Conservation (phyloP, 2,329 filamentous ascomycete genomes). For the Trichocomaceae sp. region DNA sequence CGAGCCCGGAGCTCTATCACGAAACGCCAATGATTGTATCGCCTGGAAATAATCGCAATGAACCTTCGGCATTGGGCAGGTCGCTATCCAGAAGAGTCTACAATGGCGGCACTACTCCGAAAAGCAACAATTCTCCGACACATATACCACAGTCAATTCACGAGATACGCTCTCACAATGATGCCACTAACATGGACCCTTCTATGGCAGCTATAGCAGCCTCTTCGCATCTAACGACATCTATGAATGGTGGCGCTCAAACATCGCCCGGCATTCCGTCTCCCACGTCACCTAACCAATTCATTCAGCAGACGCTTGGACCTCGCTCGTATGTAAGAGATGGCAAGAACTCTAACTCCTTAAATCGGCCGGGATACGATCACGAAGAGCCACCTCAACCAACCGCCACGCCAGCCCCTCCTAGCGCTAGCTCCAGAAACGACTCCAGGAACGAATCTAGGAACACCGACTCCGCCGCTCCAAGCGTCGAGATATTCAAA, state of each 20-base stretch:
- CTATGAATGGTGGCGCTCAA: slow-evolving; percentile 58
- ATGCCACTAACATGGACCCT: slow-evolving; percentile 55
- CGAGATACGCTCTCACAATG: slow-evolving; percentile 54
- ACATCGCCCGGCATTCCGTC: slow-evolving; percentile 44
- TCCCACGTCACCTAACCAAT: slow-evolving; percentile 39
- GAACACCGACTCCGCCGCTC: slow-evolving; percentile 24
- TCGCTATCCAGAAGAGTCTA: slow-evolving; percentile 69
- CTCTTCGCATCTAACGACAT: slow-evolving; percentile 61
- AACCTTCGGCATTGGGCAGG: slow-evolving; percentile 52
- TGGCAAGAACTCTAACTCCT: slow-evolving; percentile 17
- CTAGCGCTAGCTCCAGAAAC: slow-evolving; percentile 3
- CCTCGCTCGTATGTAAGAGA: slow-evolving; percentile 40
- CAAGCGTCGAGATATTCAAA: slow-evolving; percentile 89
- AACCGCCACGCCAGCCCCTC: slow-evolving; percentile 28
- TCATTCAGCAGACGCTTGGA: slow-evolving; percentile 38
- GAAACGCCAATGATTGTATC: slow-evolving; percentile 7
- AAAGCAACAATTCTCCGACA: slow-evolving; percentile 66
- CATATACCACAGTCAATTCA: slow-evolving; percentile 55
- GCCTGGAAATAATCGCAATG: slow-evolving; percentile 7
- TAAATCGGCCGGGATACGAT: slow-evolving; percentile 30
- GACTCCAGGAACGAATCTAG: slow-evolving; percentile 12
- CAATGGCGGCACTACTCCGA: slow-evolving; percentile 64
- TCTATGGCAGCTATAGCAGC: slow-evolving; percentile 62
- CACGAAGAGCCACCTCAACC: slow-evolving; percentile 30
- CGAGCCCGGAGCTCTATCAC: slow-evolving; percentile 22